A percentile compares a stretch with the other conserved stretches of the same genome.
phyloP scores from a whole-genome alignment of 169 alveolate genomes.

The Plasmodium gaboni region DNA sequence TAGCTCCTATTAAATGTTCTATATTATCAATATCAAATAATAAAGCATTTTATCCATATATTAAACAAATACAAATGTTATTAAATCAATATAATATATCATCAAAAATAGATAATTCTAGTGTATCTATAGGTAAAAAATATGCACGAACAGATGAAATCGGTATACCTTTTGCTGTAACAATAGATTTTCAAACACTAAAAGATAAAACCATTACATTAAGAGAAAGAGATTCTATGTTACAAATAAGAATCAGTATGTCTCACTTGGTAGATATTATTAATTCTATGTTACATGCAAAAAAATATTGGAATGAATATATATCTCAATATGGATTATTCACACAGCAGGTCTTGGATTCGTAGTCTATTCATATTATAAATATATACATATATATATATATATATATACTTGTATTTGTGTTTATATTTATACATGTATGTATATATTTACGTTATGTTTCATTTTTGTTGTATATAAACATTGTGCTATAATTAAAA shows the following conservation, averaged over 20 bases:
- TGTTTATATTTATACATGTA: no score
- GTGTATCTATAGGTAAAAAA: slow-evolving; percentile 95
- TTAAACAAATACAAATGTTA: slow-evolving; percentile 79
- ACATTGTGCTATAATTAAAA: no score
- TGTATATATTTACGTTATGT: no score
- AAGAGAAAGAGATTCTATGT: slow-evolving; percentile 95
- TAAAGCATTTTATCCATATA: slow-evolving; percentile 86
- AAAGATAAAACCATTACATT: slow-evolving; percentile 95
- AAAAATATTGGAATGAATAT: slow-evolving; percentile 83
- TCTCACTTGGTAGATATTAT: slow-evolving; percentile 79
- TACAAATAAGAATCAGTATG: slow-evolving; percentile 92
- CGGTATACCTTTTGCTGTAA: slow-evolving; percentile 98
- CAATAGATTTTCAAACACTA: slow-evolving; percentile 96
- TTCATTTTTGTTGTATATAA: no score
- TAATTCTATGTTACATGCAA: slow-evolving; percentile 71
- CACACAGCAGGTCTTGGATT: slow-evolving; percentile 77
- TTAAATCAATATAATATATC: slow-evolving; percentile 87
- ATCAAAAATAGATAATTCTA: slow-evolving; percentile 93
- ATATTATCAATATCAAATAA: slow-evolving; percentile 94
- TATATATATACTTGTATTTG: no score
- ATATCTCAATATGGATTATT: slow-evolving; percentile 78
- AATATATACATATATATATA: no score
- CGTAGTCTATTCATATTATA: no score
- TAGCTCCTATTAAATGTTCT: slow-evolving; percentile 97
- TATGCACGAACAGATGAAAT: slow-evolving; percentile 99